Evolutionary conservation across 164 flowering plant species (phyloP).

Genomic region (Nymphaea colorata): DNA sequence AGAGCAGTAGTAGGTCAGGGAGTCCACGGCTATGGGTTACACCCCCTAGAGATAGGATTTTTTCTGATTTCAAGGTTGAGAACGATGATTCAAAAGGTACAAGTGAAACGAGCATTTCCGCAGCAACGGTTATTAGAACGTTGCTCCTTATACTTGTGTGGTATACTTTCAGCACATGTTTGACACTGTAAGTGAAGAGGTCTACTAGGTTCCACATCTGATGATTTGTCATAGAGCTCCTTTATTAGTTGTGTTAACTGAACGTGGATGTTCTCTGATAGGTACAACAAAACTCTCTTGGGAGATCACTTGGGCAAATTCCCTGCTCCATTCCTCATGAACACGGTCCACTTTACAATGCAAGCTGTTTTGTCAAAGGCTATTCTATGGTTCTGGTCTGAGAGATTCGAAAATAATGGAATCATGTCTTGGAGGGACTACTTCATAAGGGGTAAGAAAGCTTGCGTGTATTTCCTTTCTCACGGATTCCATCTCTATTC

Average conservation of each 20-base stretch:
- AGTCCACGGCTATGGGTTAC: conserved; percentile 2
- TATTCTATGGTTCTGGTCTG: conserved; percentile 65
- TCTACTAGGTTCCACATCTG: background rate
- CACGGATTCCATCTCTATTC: too few relatives aligned
- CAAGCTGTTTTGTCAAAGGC: conserved; percentile 83
- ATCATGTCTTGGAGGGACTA: conserved; percentile 90
- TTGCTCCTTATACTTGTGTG: conserved; percentile 68
- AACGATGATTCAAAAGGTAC: conserved; percentile 10
- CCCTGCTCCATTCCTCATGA: conserved; percentile 98
- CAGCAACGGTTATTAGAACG: conserved; percentile 59
- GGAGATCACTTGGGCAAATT: conserved; percentile 93
- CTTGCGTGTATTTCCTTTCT: too few relatives aligned
- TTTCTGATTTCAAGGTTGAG: conserved; percentile 14
- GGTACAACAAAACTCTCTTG: conserved; percentile 84
- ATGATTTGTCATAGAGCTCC: background rate
- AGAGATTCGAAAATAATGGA: conserved; percentile 33
- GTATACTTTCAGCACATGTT: conserved; percentile 80
- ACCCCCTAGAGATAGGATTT: conserved; percentile 13
- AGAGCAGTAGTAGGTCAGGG: background rate
- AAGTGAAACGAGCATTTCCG: conserved; percentile 19
- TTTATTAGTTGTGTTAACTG: background rate
- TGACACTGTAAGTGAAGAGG: conserved; percentile 68
- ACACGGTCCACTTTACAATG: conserved; percentile 84
- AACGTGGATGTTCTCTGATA: conserved; percentile 5
- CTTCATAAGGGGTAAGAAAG: conserved; percentile 52